These are phyloP conservation scores for Jacaranda copaia DNA, from an alignment of 257 asterid species.

Conservation along the genomic window DNA sequence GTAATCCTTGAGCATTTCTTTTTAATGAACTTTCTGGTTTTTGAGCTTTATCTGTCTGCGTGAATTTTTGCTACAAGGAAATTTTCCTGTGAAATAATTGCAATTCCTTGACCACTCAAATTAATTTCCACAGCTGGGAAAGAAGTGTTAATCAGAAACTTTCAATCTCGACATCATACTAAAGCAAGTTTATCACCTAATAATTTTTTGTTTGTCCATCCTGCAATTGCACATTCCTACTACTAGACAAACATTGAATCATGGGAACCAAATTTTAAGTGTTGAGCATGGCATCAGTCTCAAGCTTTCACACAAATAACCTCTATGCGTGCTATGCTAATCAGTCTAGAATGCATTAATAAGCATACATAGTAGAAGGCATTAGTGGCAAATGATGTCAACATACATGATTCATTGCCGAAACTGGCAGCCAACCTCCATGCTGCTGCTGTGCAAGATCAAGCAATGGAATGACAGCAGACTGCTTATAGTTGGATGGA, in stretches of 20 bases:
- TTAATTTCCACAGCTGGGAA: neutral
- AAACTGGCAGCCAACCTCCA: constrained; percentile 99
- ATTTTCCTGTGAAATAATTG: neutral
- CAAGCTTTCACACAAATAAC: constrained; percentile 2
- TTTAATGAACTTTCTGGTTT: constrained; percentile 8
- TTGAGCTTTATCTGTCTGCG: neutral
- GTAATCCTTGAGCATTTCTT: neutral
- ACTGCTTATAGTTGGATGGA: constrained; percentile 95
- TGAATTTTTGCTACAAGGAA: constrained; percentile 3
- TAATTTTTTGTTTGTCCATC: neutral
- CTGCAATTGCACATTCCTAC: neutral
- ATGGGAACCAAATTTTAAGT: constrained; percentile 17
- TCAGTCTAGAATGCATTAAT: constrained; percentile 15
- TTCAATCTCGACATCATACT: neutral
- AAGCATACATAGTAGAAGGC: constrained; percentile 25
- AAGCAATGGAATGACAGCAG: constrained; percentile 94
- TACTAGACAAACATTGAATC: neutral
- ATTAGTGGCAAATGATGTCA: constrained; percentile 16
- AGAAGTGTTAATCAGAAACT: neutral
- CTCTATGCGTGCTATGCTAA: constrained; percentile 9
- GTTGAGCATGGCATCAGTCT: constrained; percentile 19
- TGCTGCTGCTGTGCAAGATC: constrained; percentile 99
- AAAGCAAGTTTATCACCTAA: constrained; percentile 20
- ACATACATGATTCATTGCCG: constrained; percentile 96
- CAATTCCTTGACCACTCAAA: constrained; percentile 9